Base-by-base conservation (phyloP, 192 early-diverging fungal genomes). In the Coemansia sp. region DNA sequence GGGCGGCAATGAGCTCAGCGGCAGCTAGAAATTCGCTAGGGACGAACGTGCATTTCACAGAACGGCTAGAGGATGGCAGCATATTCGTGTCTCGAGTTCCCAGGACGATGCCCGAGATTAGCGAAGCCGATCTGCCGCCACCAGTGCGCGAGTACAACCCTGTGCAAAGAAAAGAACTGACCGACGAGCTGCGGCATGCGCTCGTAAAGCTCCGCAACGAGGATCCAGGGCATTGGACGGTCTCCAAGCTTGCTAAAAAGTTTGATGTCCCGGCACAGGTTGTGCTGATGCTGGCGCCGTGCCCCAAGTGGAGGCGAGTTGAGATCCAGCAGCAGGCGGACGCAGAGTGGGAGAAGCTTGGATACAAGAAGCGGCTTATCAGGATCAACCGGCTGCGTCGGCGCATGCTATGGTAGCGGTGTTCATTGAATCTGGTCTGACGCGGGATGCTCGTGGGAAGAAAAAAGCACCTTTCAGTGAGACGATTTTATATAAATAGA, bases 161-260 rank as follows among this genome's bases (percentile, higher is more conserved):
- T 3, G 59, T 3, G 2, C 38, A 40, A 37, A 18, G 52, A n/a
- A 68, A 53, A 32, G 56, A 53, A 26, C 42, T 82, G 54, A 73
- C 80, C 1, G 26, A 44, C 34, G 71, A 73, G 64, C 34, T 66
- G 39, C 44, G 35, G 60, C 66, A 68, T 8, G 63, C 69, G 19
- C 43, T 82, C 29, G 18, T 27, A 10, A 60, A 63, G 42, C 70
- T 82, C 36, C 74, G 80, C 33, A 65, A 56, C 63, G 68, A 77
- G 71, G 80, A 82, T 26, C 80, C 80, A 14, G 61, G 56, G 15
- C 74, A 70, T 32, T 82, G 80, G 80, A 82, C 74, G 8, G 68
- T 67, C n/a, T 74, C 70, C 36, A 58, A 64, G 58, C 68, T 82
- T 43, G 71, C 70, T 15, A 74, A 70, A 41, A 74, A 74, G 71